phyloP scores from a whole-genome alignment of 179 eudicot species.

The Corrigiola litoralis region DNA sequence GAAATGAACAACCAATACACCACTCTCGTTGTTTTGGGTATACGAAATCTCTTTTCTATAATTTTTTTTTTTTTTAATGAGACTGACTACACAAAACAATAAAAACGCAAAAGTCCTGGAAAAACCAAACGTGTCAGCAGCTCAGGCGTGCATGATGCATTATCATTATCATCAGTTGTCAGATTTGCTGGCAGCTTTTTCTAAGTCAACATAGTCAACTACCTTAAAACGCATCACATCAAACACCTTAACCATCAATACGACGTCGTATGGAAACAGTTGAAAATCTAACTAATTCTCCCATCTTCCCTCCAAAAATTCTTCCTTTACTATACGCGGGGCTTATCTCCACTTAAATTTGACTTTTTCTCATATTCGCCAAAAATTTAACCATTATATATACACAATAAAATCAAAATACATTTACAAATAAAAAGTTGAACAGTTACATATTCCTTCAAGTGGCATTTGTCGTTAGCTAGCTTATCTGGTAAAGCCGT shows the following conservation, averaged over 20 bases:
- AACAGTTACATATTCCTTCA: no score
- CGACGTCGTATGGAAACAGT: background rate
- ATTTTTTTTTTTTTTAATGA: no score
- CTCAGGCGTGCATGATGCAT: background rate
- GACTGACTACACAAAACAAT: background rate
- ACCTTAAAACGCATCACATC: background rate
- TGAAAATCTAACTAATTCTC: background rate
- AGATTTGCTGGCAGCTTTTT: background rate
- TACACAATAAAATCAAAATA: background rate
- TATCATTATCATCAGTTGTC: background rate
- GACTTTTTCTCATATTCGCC: no score
- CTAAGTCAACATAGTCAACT: background rate
- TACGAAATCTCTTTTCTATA: no score
- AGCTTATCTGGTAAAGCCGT: no score
- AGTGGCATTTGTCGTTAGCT: no score
- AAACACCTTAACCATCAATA: background rate
- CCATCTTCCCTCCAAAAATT: constrained; percentile 19
- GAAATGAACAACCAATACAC: no score
- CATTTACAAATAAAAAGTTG: background rate
- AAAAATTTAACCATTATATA: background rate
- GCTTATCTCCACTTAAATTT: background rate
- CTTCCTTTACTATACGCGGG: background rate
- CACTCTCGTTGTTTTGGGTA: no score
- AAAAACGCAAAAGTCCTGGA: background rate
- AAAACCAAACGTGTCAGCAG: background rate